Evolutionary conservation across 495 filamentous ascomycete species (phyloP), one percentile per base, ranked within the genome.

Genomic region (Pyrenula aspistea): DNA sequence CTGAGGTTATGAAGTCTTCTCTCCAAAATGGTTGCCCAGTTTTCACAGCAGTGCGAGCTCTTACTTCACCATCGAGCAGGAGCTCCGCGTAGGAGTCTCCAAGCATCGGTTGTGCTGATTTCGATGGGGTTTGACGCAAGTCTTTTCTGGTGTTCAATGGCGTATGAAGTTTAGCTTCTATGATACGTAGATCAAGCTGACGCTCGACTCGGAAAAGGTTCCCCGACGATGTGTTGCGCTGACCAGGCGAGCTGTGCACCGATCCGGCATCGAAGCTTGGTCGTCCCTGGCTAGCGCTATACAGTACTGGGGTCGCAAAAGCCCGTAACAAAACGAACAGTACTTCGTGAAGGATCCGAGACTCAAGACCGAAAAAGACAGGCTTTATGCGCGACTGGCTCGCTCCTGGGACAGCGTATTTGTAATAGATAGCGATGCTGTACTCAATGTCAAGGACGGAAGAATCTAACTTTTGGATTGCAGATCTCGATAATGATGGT

Each of bases 381-480:
- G 71, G 72, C n/a, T 72, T 72, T 24, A 69, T 65, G 10, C 22
- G 50, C 8, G 20, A 4, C 19, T 20, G 19, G 10, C 8, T 24
- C 19, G n/a, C 22, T 10, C 19, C 67, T 55, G 80, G 73, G 3
- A 77, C 82, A 57, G 82, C 88, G 81, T 81, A 92, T 76, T 86
- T 87, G 2, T 78, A 89, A 72, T 83, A 96, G 23, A 99, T 91
- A 21, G 87, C 93, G 56, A 99, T 86, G 71, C 91, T 96, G 65
- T 87, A 95, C 50, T 96, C 90, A 66, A 93, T 88, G 62, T 94
- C 91, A 52, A 99, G 67, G 3, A 98, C 92, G n/a, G 91, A 94
- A 22, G 82, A 82, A 68, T 96, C 86, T 49, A 99, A 71, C 59
- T 88, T 81, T 63, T 97, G 93, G 53, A 97, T 83, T 1, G 94